phyloP scores from a whole-genome alignment of 2,329 filamentous ascomycete species.

The Claviceps purpurea region DNA sequence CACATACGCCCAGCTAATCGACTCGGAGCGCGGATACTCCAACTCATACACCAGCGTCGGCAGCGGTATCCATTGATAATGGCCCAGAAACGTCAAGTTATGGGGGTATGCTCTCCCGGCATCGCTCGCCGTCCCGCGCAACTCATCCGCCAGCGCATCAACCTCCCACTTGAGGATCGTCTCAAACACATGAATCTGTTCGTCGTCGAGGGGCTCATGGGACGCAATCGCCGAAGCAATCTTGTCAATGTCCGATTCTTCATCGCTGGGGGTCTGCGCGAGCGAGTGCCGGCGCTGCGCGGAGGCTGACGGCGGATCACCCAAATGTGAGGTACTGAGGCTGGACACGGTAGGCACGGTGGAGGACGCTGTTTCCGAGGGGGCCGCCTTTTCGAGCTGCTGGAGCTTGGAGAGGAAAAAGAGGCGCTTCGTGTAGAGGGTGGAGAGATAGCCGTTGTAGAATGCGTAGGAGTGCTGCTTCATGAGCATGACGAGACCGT shows the following conservation, averaged over 20 bases:
- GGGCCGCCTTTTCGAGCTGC: constrained; percentile 41
- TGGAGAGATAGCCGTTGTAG: constrained; percentile 62
- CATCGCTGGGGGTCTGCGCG: constrained; percentile 18
- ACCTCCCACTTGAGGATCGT: constrained; percentile 55
- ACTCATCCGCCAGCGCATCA: constrained; percentile 48
- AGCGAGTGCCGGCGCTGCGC: constrained; percentile 29
- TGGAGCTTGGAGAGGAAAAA: constrained; percentile 36
- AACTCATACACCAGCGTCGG: constrained; percentile 71
- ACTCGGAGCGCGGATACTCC: constrained; percentile 56
- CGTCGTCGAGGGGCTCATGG: constrained; percentile 42
- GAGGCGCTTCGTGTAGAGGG: constrained; percentile 37
- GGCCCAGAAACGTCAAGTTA: constrained; percentile 52
- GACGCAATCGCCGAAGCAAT: constrained; percentile 51
- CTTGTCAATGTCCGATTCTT: constrained; percentile 40
- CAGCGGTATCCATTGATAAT: constrained; percentile 60
- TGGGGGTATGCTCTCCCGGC: constrained; percentile 45
- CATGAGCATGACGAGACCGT: constrained; percentile 66
- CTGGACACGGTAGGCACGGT: constrained; percentile 27
- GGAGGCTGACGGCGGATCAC: constrained; percentile 24
- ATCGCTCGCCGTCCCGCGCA: constrained; percentile 46
- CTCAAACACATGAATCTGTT: constrained; percentile 51
- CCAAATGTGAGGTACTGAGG: constrained; percentile 33
- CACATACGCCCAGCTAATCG: constrained; percentile 62
- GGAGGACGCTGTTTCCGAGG: constrained; percentile 28
- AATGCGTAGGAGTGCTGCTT: constrained; percentile 73